Base-by-base conservation (phyloP, 2,329 filamentous ascomycete genomes). In the Geosmithia putterillii region DNA sequence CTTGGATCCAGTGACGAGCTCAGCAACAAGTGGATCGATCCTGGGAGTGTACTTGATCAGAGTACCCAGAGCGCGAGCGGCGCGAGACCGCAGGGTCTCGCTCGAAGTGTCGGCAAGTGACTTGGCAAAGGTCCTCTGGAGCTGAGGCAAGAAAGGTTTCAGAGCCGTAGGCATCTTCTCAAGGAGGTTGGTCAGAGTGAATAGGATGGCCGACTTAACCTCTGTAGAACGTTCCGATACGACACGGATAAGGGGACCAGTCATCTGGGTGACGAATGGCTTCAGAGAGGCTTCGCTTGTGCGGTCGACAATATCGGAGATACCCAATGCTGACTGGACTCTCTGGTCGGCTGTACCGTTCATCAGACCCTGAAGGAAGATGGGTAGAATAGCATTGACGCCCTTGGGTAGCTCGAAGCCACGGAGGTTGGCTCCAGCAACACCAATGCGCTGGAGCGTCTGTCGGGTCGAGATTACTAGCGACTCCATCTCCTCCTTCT, bases 401-500 rank as follows among this genome's bases (percentile, higher is more conserved):
- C 94, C 94, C 75, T 96, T 98, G 2, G 90, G 92, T 45, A 96
- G 69, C 53, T 79, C 74, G 67, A 98, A 98, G 32, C 92, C 94
- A 35, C 88, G 79, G 40, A 98, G 71, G 55, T 89, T 82, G 36
- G 81, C 75, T 22, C 92, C 92, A 37, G 88, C 69, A 38, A 95
- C 86, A 52, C 94, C 92, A 40, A 96, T 85, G 55, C 90, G 86
- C 51, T 86, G 81, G 44, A 98, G 72, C 1, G 86, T 82, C 61
- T 94, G 85, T 46, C 90, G 74, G 2, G 90, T 95, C 1, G 90
- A 92, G 43, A 79, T 69, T 17, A 95, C 88, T 39, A 98, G 73
- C 1, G 83, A 80, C 58, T 98, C 94, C 92, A 98, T 96, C 64
- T 96, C 90, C 58, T 98, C 94, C 63, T 98, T 98, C 57, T 82